Base-by-base conservation (phyloP, 192 early-diverging fungal genomes). In the Coemansia sp. region DNA sequence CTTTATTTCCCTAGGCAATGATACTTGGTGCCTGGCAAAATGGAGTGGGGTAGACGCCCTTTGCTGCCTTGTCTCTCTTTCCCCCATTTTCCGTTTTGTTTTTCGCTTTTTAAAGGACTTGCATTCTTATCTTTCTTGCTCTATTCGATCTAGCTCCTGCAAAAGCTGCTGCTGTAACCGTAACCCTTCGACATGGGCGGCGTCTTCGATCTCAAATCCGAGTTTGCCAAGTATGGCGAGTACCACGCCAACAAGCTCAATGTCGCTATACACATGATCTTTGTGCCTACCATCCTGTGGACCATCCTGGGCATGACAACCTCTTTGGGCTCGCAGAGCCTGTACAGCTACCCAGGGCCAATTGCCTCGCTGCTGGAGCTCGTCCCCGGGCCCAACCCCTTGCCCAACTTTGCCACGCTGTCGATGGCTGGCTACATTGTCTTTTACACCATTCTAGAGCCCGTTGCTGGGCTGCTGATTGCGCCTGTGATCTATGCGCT, bases 211-310 rank as follows among this genome's bases (percentile, higher is more conserved):
- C 84, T 96, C 64, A 85, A 88, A 61, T 65, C 85, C 60, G 90
- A 97, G 75, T 85, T 93, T 35, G 65, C 87, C 14, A 80, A 85
- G 62, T 95, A 95, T 68, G 93, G 89, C 56, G 83, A 87, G 64
- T 91, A 92, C 83, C 87, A 92, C 70, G 74, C 87, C 76, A 90
- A 91, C 84, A 72, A 72, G 45, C 73, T 84, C 66, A 95, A 97
- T 81, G 78, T 94, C 27, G 62, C 78, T 20, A 90, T 94, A 62
- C 93, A 97, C 75, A 81, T 93, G 67, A 74, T 93, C 3, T 98
- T 89, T 72, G 94, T 98, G 28, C 96, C 96, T 6, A 85, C 87
- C 52, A 93, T 98, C 67, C 77, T 93, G 36, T 96, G 91, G 90
- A 85, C 90, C 29, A 72, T 76, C 6, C 65, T 91, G 22, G 90